Evolutionary conservation across 2,329 filamentous ascomycete species (phyloP).

Genomic region (Epichloe sp.): DNA sequence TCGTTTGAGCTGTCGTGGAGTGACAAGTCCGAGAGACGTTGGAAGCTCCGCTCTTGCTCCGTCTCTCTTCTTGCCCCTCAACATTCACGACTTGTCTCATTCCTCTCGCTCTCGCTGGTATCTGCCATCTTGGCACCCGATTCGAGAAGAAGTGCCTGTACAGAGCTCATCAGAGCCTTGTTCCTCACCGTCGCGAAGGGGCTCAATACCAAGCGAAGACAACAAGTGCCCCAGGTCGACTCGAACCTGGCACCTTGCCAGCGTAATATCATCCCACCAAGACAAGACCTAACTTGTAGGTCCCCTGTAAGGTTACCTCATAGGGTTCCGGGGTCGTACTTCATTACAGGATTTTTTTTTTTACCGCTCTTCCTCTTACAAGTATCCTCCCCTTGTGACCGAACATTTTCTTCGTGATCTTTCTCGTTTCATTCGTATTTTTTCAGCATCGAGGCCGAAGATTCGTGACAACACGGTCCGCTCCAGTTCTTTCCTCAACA

Average conservation of each 20-base stretch:
- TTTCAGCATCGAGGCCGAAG: not conserved
- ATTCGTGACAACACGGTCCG: not conserved
- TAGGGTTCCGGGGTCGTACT: not conserved
- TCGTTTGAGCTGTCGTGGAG: not conserved
- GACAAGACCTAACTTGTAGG: not conserved
- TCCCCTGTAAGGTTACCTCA: conserved; percentile 1
- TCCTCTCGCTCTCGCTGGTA: not conserved
- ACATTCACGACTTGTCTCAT: not conserved
- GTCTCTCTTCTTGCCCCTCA: not conserved
- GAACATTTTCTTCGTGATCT: not conserved
- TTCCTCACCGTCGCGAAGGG: not conserved
- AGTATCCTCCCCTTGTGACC: not conserved
- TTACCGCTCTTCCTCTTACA: not conserved
- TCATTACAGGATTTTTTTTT: not conserved
- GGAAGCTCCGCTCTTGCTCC: not conserved
- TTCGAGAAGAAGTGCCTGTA: not conserved
- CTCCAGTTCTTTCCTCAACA: not conserved
- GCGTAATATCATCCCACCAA: not conserved
- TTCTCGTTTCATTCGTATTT: not conserved
- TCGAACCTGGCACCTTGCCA: not conserved
- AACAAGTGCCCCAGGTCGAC: not conserved
- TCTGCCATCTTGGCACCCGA: not conserved
- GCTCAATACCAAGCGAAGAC: not conserved
- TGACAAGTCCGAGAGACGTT: not conserved
- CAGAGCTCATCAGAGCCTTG: not conserved